Evolutionary conservation across 331 rosid species (phyloP).

Genomic region (Pyracantha coccinea): DNA sequence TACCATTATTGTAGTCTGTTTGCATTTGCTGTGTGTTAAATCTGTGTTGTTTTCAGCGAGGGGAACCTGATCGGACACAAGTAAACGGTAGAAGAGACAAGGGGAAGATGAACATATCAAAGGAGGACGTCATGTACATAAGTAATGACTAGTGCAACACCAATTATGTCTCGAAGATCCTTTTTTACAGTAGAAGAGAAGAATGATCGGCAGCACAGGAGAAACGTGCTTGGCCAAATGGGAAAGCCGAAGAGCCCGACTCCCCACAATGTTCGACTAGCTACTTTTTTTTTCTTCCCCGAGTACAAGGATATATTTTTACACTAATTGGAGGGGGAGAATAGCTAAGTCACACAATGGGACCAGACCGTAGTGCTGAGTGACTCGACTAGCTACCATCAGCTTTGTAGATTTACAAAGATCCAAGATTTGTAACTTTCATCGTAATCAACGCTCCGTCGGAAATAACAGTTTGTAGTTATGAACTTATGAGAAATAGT

Average conservation of each 20-base stretch:
- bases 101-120: conserved; percentile 66
- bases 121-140: conserved; percentile 53
- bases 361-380: accelerated
- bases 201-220: not conserved
- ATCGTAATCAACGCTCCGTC: not conserved
- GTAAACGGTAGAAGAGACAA: conserved; percentile 34
- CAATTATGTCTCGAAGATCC: not conserved
- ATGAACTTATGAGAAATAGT: not conserved
- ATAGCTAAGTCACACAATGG: too few species aligned
- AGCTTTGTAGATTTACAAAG: conserved; percentile 26
- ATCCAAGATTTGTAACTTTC: conserved; percentile 6
- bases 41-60: conserved; percentile 45
- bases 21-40: not conserved
- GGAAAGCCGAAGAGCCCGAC: not conserved
- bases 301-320: too few species aligned
- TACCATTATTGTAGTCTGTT: not conserved
- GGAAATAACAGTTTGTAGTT: not conserved
- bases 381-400: not conserved
- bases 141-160: conserved; percentile 10
- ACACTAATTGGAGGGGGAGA: too few species aligned
- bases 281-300: too few species aligned
- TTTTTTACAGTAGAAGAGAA: not conserved
- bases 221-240: not conserved
- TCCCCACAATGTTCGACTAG: not conserved
- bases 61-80: conserved; percentile 56